A percentile compares a stretch with the other conserved stretches of the same genome.
Conservation (phyloP, 1,284 basidiomycete species). For the Schizopora paradoxa region DNA sequence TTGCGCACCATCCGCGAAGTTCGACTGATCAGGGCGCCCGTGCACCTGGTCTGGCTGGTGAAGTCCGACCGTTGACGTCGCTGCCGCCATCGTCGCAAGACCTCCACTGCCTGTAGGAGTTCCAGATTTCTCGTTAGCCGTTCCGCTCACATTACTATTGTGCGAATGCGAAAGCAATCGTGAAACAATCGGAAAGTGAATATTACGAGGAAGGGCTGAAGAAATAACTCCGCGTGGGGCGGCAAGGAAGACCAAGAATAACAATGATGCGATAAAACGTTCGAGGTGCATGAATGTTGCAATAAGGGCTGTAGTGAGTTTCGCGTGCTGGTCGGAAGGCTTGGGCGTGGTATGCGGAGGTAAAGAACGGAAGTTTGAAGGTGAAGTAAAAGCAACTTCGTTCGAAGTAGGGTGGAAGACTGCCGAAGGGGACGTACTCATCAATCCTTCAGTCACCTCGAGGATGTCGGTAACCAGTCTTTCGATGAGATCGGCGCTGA, state of each 20-base stretch:
- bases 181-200: too few relatives aligned
- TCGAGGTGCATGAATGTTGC: too few relatives aligned
- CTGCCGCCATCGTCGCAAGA: not conserved
- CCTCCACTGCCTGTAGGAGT: slow-evolving; percentile 12
- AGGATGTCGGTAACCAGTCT: slow-evolving; percentile 40
- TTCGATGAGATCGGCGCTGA: slow-evolving; percentile 43
- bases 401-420: slow-evolving; percentile 1
- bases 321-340: not conserved
- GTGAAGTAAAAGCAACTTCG: not conserved
- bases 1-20: slow-evolving; percentile 29
- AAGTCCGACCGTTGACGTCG: slow-evolving; percentile 7
- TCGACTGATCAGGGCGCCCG: slow-evolving; percentile 31
- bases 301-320: too few relatives aligned
- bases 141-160: not conserved
- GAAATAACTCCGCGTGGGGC: not conserved
- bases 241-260: not conserved
- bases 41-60: slow-evolving; percentile 34
- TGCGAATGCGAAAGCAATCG: not conserved
- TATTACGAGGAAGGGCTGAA: not conserved
- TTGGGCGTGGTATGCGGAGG: not conserved
- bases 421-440: slow-evolving; percentile 26
- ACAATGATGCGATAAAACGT: not conserved
- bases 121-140: not conserved
- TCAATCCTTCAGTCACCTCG: slow-evolving; percentile 36
- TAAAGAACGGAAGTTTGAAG: slow-evolving; percentile 1